Conservation (phyloP, 192 early-diverging fungal genomes). For the Rhizoclosmatium globosum region DNA sequence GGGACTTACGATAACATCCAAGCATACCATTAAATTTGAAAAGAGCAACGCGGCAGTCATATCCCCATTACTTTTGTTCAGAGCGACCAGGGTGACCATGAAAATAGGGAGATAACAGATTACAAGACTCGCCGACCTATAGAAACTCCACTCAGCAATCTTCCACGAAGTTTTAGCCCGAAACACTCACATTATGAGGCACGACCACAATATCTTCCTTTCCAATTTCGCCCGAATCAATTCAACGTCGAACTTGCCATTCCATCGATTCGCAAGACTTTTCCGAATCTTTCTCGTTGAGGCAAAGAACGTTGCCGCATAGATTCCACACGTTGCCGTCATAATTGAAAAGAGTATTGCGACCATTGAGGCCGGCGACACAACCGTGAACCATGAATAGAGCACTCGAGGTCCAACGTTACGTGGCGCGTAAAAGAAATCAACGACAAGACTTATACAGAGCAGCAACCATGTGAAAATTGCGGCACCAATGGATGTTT, state of each 20-base stretch:
- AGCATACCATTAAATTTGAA: background rate
- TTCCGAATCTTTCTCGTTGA: background rate
- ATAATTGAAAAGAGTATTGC: background rate
- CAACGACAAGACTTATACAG: background rate
- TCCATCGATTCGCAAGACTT: background rate
- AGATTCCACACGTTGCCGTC: background rate
- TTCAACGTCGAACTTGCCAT: background rate
- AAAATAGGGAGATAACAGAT: background rate
- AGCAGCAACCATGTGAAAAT: conserved; percentile 1
- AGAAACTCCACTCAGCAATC: no score
- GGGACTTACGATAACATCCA: background rate
- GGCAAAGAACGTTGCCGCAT: background rate
- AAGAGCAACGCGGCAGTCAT: background rate
- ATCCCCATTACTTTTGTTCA: background rate
- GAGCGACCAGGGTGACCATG: background rate
- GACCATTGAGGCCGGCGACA: background rate
- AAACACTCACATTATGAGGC: background rate
- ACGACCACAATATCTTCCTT: background rate
- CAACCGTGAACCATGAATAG: background rate
- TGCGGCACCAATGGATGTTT: background rate
- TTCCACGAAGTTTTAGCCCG: no score
- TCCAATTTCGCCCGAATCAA: background rate
- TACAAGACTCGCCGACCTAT: background rate
- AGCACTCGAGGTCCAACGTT: background rate
- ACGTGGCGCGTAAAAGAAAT: background rate